Evolutionary conservation across 2,329 filamentous ascomycete species (phyloP).

Genomic region (Boeremia lycopersici): DNA sequence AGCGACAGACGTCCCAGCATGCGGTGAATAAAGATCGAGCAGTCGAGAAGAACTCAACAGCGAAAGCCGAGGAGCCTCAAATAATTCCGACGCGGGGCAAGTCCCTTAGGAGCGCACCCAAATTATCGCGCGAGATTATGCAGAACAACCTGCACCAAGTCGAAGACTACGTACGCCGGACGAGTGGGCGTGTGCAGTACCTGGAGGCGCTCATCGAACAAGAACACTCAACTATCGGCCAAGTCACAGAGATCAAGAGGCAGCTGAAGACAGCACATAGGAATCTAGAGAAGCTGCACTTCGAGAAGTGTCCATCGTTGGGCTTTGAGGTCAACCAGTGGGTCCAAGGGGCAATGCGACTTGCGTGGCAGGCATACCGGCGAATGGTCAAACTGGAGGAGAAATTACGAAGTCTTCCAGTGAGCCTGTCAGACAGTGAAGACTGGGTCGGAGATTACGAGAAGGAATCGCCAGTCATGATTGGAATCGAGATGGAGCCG

Average conservation of each 20-base stretch:
- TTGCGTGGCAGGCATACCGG: conserved; percentile 30
- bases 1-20: conserved; percentile 3
- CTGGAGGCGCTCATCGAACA: conserved; percentile 22
- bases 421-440: conserved; percentile 5
- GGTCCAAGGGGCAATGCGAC: conserved; percentile 20
- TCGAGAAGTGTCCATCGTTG: conserved; percentile 11
- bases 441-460: conserved; percentile 6
- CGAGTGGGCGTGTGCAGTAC: conserved; percentile 21
- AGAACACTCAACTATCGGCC: conserved; percentile 17
- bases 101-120: conserved; percentile 1
- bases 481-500: conserved; percentile 16
- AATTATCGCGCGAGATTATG: conserved; percentile 15
- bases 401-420: conserved; percentile 11
- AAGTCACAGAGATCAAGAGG: conserved; percentile 30
- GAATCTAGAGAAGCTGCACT: conserved; percentile 29
- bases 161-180: conserved; percentile 19
- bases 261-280: conserved; percentile 27
- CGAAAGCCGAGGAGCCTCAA: neutral
- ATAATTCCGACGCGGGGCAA: neutral
- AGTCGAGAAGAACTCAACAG: neutral
- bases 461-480: conserved; percentile 11
- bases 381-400: conserved; percentile 27
- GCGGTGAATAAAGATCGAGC: neutral
- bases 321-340: conserved; percentile 15
- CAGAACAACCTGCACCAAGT: conserved; percentile 13